Evolutionary conservation across 495 filamentous ascomycete species (phyloP), one percentile per base, ranked within the genome.

Genomic region (Parachaetomium inaequale): DNA sequence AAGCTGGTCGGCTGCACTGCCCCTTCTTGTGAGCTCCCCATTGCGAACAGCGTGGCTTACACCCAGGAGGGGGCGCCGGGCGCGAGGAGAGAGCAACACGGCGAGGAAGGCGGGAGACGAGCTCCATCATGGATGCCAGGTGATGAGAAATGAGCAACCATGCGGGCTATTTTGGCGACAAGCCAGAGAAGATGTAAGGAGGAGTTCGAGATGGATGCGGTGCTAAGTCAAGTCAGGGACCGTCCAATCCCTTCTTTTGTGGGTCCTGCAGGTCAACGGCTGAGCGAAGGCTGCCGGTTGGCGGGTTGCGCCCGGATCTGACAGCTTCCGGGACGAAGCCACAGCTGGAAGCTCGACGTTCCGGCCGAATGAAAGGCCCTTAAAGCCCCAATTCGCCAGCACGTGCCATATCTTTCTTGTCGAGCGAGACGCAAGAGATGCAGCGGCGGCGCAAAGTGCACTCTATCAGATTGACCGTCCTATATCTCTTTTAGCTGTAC

Each of bases 251-350:
- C 36, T 40, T 3, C 4, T 36, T 25, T 31, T 53, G 50, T 53
- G 50, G 50, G 50, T 21, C 50, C 7, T 53, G 50, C 50, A 36
- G 12, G 50, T 28, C 31, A 14, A 25, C 47, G 47, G 28, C 23
- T 7, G 21, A 47, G 17, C 21, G 21, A 47, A 10, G 45, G 21
- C 21, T 26, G 46, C 4, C 45, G 21, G 32, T 42, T 59, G 45
- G 57, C 15, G 49, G 8, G 17, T 29, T 40, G 49, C 43, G 34
- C 32, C 47, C 59, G 59, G 59, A 53, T 54, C 46, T 10, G 59
- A 34, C 59, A 61, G 59, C 59, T 54, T 61, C 59, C 50, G 59
- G 40, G n/a, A 43, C 40, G 59, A 40, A 21, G 51, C 51, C 36
- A n/a, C 50, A 61, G 59, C 32, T 55, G 43, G 59, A 55, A 61